Evolutionary conservation across 192 early-diverging fungal species (phyloP), one percentile per base, ranked within the genome.

Genomic region (Coemansia nantahalensis): DNA sequence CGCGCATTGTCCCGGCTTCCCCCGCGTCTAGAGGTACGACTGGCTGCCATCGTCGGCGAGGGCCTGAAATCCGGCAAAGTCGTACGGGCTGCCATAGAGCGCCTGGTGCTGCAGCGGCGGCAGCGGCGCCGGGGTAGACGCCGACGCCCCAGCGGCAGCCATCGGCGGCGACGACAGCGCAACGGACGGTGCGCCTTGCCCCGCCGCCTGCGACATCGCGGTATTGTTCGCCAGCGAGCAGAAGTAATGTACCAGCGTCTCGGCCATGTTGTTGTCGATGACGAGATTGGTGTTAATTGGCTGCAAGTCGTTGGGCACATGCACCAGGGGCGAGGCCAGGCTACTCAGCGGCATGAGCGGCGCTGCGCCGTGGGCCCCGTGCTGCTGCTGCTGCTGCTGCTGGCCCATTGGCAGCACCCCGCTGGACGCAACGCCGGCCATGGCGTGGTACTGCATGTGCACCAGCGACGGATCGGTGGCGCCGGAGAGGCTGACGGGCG

Each of bases 231-330:
- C 62, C 37, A 76, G 56, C 65, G 64, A 68, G 35, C 64, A 76
- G 46, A 76, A 76, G 53, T 76, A 76, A 30, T 76, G 68, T 8
- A 76, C 72, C 42, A 76, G 65, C 19, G 72, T 76, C 51, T 76
- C 72, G 0, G 72, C 72, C 72, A 76, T 76, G 39, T 76, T 68
- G 42, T 67, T 76, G 45, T 76, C 72, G 22, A 76, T 76, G 14
- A 76, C 72, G 26, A 76, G 55, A 41, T 68, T 68, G 3, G 72
- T 68, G 54, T 74, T 74, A 39, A 74, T 66, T 14, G 58, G 51
- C 21, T 49, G 19, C 30, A 59, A 18, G 11, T 45, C 54, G 15
- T 19, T 41, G 22, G 49, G 38, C 11, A 54, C 24, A 15, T 48
- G 54, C 45, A 62, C 40, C 28, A 54, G 12, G 15, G 51, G 45